Evolutionary conservation across 2,329 filamentous ascomycete genomes (phyloP).

Genomic region (Nemania serpens): DNA sequence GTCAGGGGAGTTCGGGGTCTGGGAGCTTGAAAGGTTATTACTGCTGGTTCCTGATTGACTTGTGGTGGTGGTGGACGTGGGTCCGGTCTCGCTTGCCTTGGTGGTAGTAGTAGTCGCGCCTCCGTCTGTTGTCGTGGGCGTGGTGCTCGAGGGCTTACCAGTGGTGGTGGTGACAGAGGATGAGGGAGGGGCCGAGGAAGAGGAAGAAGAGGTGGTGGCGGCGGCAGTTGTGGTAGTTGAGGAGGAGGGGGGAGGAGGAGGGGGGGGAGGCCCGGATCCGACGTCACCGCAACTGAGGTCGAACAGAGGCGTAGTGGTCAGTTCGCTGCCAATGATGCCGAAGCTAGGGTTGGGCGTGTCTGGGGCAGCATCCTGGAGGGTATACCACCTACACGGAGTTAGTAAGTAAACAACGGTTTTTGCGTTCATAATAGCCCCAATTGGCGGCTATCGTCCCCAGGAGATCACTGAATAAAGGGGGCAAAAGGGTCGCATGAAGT

Average conservation of each 20-base stretch:
- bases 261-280: constrained; percentile 27
- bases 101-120: neutral
- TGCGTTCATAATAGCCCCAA: no score
- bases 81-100: neutral
- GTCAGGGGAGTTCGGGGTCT: constrained; percentile 36
- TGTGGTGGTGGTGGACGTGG: neutral
- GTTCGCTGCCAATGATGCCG: constrained; percentile 64
- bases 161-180: constrained; percentile 29
- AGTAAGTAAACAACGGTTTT: neutral
- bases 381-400: constrained; percentile 58
- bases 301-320: constrained; percentile 62
- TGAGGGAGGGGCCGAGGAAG: neutral
- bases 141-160: constrained; percentile 24
- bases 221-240: neutral
- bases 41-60: constrained; percentile 20
- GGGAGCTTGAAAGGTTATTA: constrained; percentile 34
- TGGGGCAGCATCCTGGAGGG: constrained; percentile 68
- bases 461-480: neutral
- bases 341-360: constrained; percentile 70
- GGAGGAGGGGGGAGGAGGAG: neutral
- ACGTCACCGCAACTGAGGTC: constrained; percentile 63
- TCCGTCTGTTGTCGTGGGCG: constrained; percentile 18
- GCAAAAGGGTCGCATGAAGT: neutral
- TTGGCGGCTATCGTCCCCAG: no score
- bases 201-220: neutral